A percentile compares a stretch with the other conserved stretches of the same genome.
Conservation (phyloP, 1,284 basidiomycete genomes). For the Rhodotorula sp. region DNA sequence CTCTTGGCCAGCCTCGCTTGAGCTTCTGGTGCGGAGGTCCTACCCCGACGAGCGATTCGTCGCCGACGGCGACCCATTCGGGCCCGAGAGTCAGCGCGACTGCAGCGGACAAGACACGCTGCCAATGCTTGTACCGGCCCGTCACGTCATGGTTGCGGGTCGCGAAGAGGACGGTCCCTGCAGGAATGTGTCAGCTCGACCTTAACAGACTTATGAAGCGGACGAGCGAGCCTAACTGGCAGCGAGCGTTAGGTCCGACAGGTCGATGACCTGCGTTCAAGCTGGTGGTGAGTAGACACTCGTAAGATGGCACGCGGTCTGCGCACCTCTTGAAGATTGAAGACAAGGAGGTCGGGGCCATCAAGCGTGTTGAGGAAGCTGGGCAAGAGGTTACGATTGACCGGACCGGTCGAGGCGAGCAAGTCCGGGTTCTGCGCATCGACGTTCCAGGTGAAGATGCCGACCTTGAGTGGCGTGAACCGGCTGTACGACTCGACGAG, state of each 20-base stretch:
- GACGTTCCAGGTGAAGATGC: constrained; percentile 92
- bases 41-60: constrained; percentile 62
- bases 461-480: constrained; percentile 71
- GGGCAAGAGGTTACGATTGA: constrained; percentile 70
- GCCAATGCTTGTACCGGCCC: constrained; percentile 80
- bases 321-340: constrained; percentile 92
- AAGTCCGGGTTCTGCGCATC: constrained; percentile 80
- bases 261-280: constrained; percentile 61
- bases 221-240: constrained; percentile 60
- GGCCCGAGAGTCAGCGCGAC: constrained; percentile 56
- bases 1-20: not conserved
- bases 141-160: constrained; percentile 72
- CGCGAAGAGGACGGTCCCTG: constrained; percentile 75
- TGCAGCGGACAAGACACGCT: constrained; percentile 68
- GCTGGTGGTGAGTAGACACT: not conserved
- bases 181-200: not conserved
- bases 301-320: rapidly evolving
- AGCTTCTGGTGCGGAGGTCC: not conserved
- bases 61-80: constrained; percentile 72
- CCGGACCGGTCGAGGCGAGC: constrained; percentile 59
- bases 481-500: constrained; percentile 61
- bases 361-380: constrained; percentile 69
- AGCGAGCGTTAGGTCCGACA: constrained; percentile 85
- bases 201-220: not conserved
- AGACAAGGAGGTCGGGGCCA: constrained; percentile 82